phyloP scores from a whole-genome alignment of 164 flowering plant genomes.

The Aristolochia californica region DNA sequence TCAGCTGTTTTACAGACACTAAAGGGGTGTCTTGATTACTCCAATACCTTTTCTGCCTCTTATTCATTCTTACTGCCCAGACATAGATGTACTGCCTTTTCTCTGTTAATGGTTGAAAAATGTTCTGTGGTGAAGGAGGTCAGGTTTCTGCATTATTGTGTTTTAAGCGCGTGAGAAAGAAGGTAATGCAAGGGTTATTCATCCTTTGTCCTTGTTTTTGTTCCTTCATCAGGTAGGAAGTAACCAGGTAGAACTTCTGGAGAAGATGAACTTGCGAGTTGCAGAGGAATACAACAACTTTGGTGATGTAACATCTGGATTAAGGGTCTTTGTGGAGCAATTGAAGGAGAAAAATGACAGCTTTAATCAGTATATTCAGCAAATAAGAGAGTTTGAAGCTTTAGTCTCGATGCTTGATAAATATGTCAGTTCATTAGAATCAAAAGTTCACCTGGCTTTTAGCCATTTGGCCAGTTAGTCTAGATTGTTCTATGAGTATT shows the following conservation, averaged over 20 bases:
- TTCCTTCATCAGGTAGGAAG: conserved; percentile 45
- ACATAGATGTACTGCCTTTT: too few relatives aligned
- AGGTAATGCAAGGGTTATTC: too few relatives aligned
- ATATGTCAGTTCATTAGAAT: conserved; percentile 56
- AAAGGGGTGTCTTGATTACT: too few relatives aligned
- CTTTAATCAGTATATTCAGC: conserved; percentile 65
- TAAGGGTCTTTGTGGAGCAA: conserved; percentile 87
- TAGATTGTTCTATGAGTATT: background rate
- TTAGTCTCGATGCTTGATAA: conserved; percentile 68
- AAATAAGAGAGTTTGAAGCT: conserved; percentile 79
- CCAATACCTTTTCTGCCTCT: too few relatives aligned
- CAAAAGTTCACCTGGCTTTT: conserved; percentile 32
- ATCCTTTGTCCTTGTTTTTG: background rate
- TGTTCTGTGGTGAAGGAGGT: too few relatives aligned
- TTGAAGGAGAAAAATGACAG: conserved; percentile 56
- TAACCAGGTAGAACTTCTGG: conserved; percentile 61
- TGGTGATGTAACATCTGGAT: conserved; percentile 82
- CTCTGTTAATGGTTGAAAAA: too few relatives aligned
- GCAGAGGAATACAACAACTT: conserved; percentile 70
- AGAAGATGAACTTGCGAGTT: conserved; percentile 76
- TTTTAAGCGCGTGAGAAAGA: too few relatives aligned
- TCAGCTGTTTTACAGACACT: too few relatives aligned
- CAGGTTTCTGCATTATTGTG: too few relatives aligned
- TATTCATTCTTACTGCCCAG: too few relatives aligned
- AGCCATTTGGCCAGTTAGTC: background rate